Conservation (phyloP, 1,139 yeast species). For the Taphrina sp. region DNA sequence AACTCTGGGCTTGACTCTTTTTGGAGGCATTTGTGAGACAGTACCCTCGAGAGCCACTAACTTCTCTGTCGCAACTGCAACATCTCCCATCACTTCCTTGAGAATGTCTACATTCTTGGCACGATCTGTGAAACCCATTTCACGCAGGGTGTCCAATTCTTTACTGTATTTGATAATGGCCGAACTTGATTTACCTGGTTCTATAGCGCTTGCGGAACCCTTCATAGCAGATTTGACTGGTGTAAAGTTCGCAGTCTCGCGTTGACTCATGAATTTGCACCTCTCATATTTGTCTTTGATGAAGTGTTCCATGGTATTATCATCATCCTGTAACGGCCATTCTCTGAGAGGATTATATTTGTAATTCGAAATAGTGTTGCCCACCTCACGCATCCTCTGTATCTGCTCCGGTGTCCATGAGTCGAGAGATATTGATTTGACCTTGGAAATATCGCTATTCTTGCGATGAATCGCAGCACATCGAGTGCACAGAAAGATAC, state of each 20-base stretch:
- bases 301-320: conserved; percentile 49
- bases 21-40: conserved; percentile 54
- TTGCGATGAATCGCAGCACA: conserved; percentile 66
- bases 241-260: conserved; percentile 20
- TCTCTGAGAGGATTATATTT: conserved; percentile 55
- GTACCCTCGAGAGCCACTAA: conserved; percentile 43
- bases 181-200: conserved; percentile 21
- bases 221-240: conserved; percentile 32
- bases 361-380: conserved; percentile 52
- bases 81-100: conserved; percentile 29
- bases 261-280: conserved; percentile 36
- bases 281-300: conserved; percentile 55
- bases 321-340: conserved; percentile 36
- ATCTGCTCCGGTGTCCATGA: conserved; percentile 54
- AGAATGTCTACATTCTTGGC: conserved; percentile 13
- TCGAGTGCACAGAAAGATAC: conserved; percentile 60
- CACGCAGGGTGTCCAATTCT: conserved; percentile 7
- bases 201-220: conserved; percentile 16
- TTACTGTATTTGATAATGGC: conserved; percentile 12
- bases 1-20: conserved; percentile 50
- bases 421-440: conserved; percentile 69
- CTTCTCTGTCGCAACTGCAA: conserved; percentile 28
- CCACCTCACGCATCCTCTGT: conserved; percentile 53
- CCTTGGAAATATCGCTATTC: conserved; percentile 59
- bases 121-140: conserved; percentile 27